phyloP scores from a whole-genome alignment of 75 land plant genomes.

The Ceratopteris richardii region DNA sequence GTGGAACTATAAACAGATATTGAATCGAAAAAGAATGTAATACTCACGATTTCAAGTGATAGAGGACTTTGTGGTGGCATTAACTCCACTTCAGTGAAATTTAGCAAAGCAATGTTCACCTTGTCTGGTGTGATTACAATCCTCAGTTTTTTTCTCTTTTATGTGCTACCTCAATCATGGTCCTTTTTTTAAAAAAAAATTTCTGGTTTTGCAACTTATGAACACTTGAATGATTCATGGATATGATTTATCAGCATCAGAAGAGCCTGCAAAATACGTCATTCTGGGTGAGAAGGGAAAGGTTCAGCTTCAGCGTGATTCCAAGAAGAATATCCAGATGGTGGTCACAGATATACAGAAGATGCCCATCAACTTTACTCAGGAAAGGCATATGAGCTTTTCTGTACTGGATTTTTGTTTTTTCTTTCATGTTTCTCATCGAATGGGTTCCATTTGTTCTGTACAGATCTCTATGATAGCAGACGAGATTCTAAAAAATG shows the following conservation, averaged over 20 bases:
- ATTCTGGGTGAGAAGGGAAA: slow-evolving; percentile 93
- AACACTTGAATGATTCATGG: neutral
- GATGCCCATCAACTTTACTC: slow-evolving; percentile 79
- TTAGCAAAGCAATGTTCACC: slow-evolving; percentile 56
- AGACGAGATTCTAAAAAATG: slow-evolving; percentile 87
- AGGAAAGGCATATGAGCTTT: slow-evolving; percentile 25
- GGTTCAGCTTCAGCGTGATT: slow-evolving; percentile 75
- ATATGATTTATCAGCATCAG: slow-evolving; percentile 40
- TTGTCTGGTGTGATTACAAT: slow-evolving; percentile 40
- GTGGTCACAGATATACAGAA: slow-evolving; percentile 74
- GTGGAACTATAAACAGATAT: slow-evolving; percentile 31
- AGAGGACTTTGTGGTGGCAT: slow-evolving; percentile 99
- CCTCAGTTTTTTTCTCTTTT: neutral
- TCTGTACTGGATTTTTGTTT: slow-evolving; percentile 81
- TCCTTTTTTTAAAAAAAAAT: no score
- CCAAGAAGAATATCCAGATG: slow-evolving; percentile 54
- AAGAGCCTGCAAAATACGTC: slow-evolving; percentile 61
- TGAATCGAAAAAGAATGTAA: slow-evolving; percentile 70
- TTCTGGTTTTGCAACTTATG: neutral
- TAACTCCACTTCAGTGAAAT: slow-evolving; percentile 83
- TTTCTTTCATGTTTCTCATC: neutral
- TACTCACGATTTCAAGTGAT: slow-evolving; percentile 80
- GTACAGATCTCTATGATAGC: slow-evolving; percentile 75
- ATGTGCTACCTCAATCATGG: no score
- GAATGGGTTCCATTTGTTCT: neutral